Conservation (phyloP, 768 basidiomycete genomes). For the Kwoniella dejecticola region DNA sequence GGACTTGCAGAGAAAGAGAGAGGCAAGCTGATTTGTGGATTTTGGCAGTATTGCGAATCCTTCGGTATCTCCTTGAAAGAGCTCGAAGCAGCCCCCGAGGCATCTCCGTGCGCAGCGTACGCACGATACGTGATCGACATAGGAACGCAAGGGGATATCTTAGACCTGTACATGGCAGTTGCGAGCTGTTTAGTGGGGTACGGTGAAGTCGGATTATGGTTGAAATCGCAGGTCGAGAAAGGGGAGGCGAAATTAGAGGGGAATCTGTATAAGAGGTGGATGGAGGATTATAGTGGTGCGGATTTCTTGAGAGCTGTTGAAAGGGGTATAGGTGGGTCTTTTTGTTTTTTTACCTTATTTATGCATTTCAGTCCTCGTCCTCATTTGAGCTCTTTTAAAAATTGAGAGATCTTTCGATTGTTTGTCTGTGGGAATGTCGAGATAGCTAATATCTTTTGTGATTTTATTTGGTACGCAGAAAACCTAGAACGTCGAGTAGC, state of each 20-base stretch:
- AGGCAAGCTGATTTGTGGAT: too few species aligned
- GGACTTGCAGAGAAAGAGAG: too few species aligned
- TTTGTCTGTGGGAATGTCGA: too few species aligned
- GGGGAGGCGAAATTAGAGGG: conserved; percentile 65
- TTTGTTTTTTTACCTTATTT: not conserved
- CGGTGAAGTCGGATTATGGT: conserved; percentile 85
- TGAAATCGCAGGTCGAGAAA: conserved; percentile 63
- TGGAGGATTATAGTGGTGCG: conserved; percentile 69
- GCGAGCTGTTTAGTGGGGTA: conserved; percentile 87
- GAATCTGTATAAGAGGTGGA: conserved; percentile 69
- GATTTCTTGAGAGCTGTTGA: conserved; percentile 73
- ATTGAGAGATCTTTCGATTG: too few species aligned
- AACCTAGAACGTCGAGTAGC: conserved; percentile 70
- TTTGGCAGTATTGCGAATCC: conserved; percentile 67
- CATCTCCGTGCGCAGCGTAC: conserved; percentile 76
- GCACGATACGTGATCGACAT: conserved; percentile 81
- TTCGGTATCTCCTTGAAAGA: conserved; percentile 70
- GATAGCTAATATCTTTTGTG: too few species aligned
- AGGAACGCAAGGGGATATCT: conserved; percentile 74
- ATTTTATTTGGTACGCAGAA: too few species aligned
- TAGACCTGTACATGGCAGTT: conserved; percentile 74
- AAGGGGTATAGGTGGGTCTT: conserved; percentile 68
- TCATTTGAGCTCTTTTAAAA: conserved; percentile 6
- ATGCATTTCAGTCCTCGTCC: not conserved
- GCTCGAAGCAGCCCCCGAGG: conserved; percentile 67